Evolutionary conservation across 2,329 filamentous ascomycete species (phyloP).

Genomic region (Clonostachys rosea): DNA sequence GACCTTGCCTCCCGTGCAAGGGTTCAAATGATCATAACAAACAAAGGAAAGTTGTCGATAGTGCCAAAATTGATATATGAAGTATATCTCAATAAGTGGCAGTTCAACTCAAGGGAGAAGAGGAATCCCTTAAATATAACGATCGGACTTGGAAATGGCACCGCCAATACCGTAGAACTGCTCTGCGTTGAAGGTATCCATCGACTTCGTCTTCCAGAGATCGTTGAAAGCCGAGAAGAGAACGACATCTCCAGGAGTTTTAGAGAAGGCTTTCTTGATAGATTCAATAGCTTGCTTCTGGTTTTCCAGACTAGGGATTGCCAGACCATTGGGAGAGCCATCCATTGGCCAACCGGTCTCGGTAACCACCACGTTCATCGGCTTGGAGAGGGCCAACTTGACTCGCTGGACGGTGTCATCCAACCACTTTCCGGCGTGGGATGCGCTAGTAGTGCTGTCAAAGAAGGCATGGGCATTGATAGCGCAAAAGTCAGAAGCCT

Average conservation of each 20-base stretch:
- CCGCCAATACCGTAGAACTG: constrained; percentile 67
- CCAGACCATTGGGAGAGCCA: constrained; percentile 60
- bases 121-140: background rate
- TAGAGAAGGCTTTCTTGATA: constrained; percentile 55
- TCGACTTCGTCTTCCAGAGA: constrained; percentile 66
- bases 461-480: constrained; percentile 86
- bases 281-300: constrained; percentile 63
- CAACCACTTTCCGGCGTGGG: constrained; percentile 64
- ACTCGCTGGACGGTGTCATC: constrained; percentile 44
- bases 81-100: too few species aligned
- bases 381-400: constrained; percentile 30
- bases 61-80: too few species aligned
- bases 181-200: constrained; percentile 65
- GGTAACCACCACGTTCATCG: constrained; percentile 66
- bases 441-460: constrained; percentile 56
- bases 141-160: constrained; percentile 13
- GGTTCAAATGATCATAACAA: too few species aligned
- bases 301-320: constrained; percentile 64
- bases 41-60: too few species aligned
- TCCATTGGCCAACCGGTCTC: constrained; percentile 81
- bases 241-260: constrained; percentile 48
- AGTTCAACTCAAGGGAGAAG: too few species aligned
- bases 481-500: constrained; percentile 71
- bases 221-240: constrained; percentile 80
- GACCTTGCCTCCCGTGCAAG: too few species aligned